Evolutionary conservation across 2,329 filamentous ascomycete genomes (phyloP).

Genomic region (Trichoderma guizhouense): DNA sequence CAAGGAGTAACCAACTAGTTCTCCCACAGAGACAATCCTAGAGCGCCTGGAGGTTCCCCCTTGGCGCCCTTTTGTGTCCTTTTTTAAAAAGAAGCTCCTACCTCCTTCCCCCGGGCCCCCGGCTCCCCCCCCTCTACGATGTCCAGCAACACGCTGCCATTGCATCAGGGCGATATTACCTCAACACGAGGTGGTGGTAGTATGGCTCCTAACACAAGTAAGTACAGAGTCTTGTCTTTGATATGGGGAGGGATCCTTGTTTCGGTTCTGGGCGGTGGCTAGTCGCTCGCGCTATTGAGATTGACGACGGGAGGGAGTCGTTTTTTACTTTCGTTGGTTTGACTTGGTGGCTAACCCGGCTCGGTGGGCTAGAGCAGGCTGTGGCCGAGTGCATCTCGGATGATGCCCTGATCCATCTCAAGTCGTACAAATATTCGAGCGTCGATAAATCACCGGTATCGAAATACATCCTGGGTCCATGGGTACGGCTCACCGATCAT

Average conservation of each 20-base stretch:
- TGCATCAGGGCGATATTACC: slow-evolving; percentile 29
- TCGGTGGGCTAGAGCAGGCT: slow-evolving; percentile 40
- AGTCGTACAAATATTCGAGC: slow-evolving; percentile 94
- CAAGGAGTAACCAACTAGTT: slow-evolving; percentile 16
- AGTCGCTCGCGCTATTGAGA: neutral
- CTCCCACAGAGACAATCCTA: slow-evolving; percentile 10
- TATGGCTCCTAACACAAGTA: slow-evolving; percentile 37
- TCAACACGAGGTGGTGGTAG: slow-evolving; percentile 27
- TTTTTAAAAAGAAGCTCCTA: slow-evolving; percentile 7
- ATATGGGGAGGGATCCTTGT: neutral
- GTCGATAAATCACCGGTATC: slow-evolving; percentile 95
- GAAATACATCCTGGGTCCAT: slow-evolving; percentile 89
- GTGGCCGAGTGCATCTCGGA: slow-evolving; percentile 77
- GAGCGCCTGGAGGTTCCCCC: neutral
- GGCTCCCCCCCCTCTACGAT: slow-evolving; percentile 24
- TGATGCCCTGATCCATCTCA: slow-evolving; percentile 85
- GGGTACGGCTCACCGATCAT: slow-evolving; percentile 58
- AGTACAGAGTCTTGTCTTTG: slow-evolving; percentile 15
- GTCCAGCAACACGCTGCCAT: slow-evolving; percentile 33
- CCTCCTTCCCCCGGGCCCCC: slow-evolving; percentile 5
- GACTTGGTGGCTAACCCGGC: neutral
- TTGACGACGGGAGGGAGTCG: slow-evolving; percentile 12
- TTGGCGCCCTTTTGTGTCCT: neutral
- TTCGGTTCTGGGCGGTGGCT: neutral
- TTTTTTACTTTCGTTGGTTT: neutral